A percentile compares a stretch with the other conserved stretches of the same genome.
phyloP scores from a whole-genome alignment of 371 early-diverging fungal species.

The Capillidium heterosporum region DNA sequence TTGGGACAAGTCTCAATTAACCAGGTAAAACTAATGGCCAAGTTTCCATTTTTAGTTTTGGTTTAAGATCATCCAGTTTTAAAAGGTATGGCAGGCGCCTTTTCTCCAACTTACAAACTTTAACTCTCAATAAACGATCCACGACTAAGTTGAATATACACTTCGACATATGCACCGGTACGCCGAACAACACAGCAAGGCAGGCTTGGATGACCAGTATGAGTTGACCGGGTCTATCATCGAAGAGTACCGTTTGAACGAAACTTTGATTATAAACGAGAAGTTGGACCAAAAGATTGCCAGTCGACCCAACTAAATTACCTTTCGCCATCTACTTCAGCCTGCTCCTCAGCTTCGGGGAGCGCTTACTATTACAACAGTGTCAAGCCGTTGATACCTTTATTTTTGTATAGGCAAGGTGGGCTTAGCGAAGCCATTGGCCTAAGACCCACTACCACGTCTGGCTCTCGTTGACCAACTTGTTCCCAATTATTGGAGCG shows the following conservation, averaged over 20 bases:
- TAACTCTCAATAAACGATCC: too few species aligned
- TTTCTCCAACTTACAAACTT: too few species aligned
- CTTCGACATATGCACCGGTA: too few species aligned
- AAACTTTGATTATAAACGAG: background rate
- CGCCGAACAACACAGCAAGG: too few species aligned
- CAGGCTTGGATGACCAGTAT: too few species aligned
- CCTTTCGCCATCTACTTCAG: constrained; percentile 11
- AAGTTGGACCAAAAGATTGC: background rate
- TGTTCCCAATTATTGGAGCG: constrained; percentile 43
- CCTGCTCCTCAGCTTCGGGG: constrained; percentile 10
- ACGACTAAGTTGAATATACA: too few species aligned
- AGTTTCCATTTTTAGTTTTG: too few species aligned
- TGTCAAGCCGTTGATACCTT: constrained; percentile 4
- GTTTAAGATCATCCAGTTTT: too few species aligned
- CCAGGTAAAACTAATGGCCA: too few species aligned
- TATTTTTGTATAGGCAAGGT: constrained; percentile 10
- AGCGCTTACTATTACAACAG: constrained; percentile 12
- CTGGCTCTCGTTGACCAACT: constrained; percentile 34
- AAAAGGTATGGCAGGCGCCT: too few species aligned
- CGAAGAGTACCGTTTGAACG: background rate
- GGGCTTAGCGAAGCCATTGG: constrained; percentile 7
- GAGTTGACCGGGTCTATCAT: constrained; percentile 2
- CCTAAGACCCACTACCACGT: constrained; percentile 18
- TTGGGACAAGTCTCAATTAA: too few species aligned
- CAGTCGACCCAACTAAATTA: constrained; percentile 1